phyloP scores from a whole-genome alignment of 768 basidiomycete species.

The Collybia sp. region DNA sequence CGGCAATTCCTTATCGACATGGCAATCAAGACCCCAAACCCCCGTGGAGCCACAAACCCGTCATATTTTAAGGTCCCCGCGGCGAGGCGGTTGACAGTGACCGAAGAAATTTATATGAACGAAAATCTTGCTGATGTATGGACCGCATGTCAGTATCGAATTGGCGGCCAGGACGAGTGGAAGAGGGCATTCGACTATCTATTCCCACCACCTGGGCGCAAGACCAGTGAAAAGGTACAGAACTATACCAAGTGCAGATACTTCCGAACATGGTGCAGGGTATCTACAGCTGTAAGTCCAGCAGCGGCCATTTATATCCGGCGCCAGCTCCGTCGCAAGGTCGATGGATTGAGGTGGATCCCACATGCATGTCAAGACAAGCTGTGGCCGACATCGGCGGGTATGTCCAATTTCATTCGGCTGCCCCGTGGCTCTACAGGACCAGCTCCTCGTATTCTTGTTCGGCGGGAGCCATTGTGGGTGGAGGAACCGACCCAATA shows the following conservation, averaged over 20 bases:
- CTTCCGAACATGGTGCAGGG: background rate
- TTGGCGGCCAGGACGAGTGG: background rate
- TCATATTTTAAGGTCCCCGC: slow-evolving; percentile 5
- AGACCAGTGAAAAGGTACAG: background rate
- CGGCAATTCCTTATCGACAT: slow-evolving; percentile 1
- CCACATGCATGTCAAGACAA: slow-evolving; percentile 5
- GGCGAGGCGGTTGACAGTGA: background rate
- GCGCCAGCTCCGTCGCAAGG: background rate
- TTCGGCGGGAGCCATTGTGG: no score
- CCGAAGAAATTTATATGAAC: slow-evolving; percentile 3
- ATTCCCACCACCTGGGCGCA: background rate
- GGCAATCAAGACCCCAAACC: slow-evolving; percentile 2
- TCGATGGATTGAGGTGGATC: background rate
- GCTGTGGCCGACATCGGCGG: background rate
- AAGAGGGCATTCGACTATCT: slow-evolving; percentile 2
- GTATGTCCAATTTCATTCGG: background rate
- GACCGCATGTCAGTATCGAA: background rate
- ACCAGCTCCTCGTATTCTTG: no score
- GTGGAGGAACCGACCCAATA: no score
- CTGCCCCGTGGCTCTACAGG: background rate
- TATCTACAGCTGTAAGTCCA: background rate
- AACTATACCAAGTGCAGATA: slow-evolving; percentile 1
- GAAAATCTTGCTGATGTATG: background rate
- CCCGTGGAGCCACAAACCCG: background rate
- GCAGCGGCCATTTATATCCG: background rate